phyloP scores from a whole-genome alignment of 345 rosid species.

The Durio zibethinus region DNA sequence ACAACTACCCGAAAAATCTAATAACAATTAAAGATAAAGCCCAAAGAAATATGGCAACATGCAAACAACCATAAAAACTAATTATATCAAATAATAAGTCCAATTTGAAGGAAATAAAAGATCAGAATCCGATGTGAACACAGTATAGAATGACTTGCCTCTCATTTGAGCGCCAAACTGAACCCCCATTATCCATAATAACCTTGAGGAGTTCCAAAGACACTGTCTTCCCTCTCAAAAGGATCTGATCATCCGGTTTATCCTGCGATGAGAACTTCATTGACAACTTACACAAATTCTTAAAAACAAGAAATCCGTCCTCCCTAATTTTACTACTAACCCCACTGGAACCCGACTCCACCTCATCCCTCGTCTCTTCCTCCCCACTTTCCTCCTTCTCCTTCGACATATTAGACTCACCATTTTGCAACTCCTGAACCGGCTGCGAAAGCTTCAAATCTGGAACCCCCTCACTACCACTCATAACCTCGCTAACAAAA shows the following conservation, averaged over 20 bases:
- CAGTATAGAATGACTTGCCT: slow-evolving; percentile 47
- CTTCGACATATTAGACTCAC: slow-evolving; percentile 27
- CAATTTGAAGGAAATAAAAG: neutral
- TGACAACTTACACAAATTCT: slow-evolving; percentile 83
- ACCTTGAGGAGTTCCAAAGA: slow-evolving; percentile 86
- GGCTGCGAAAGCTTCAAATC: slow-evolving; percentile 38
- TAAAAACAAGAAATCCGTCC: slow-evolving; percentile 80
- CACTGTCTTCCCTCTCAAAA: slow-evolving; percentile 81
- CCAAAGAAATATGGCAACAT: neutral
- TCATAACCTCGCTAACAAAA: slow-evolving; percentile 64
- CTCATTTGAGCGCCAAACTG: slow-evolving; percentile 67
- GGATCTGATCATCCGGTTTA: slow-evolving; percentile 86
- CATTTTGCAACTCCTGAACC: slow-evolving; percentile 42
- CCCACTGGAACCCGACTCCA: slow-evolving; percentile 22
- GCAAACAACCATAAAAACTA: neutral
- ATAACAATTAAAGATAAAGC: neutral
- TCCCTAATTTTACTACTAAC: slow-evolving; percentile 66
- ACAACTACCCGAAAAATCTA: neutral
- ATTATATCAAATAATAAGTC: neutral
- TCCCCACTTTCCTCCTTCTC: slow-evolving; percentile 28
- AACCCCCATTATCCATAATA: slow-evolving; percentile 65
- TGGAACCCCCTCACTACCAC: slow-evolving; percentile 56
- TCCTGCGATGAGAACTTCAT: slow-evolving; percentile 94
- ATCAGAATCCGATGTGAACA: neutral
- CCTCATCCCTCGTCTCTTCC: slow-evolving; percentile 32